phyloP scores from a whole-genome alignment of 345 rosid species.

The Physaria fendleri region DNA sequence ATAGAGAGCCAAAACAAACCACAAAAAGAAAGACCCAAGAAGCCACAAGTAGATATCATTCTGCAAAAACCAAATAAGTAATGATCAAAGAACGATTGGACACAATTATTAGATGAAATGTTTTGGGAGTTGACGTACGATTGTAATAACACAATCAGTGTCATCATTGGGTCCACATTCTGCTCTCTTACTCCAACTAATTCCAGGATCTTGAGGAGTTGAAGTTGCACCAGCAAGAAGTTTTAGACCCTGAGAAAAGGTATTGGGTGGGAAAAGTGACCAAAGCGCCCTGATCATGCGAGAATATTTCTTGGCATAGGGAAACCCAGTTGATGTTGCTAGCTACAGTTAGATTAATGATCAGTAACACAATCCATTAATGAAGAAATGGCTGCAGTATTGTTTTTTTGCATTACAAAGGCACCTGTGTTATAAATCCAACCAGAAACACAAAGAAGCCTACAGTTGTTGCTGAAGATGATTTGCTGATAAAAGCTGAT shows the following conservation, averaged over 20 bases:
- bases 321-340: conserved; percentile 55
- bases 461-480: conserved; percentile 66
- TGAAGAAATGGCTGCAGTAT: not conserved
- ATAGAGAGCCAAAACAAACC: conserved; percentile 79
- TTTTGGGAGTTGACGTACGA: conserved; percentile 41
- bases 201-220: conserved; percentile 63
- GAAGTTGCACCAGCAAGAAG: conserved; percentile 59
- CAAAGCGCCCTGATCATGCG: conserved; percentile 38
- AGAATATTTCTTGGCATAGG: conserved; percentile 36
- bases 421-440: conserved; percentile 78
- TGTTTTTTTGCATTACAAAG: conserved; percentile 15
- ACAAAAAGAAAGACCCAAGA: conserved; percentile 44
- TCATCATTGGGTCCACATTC: conserved; percentile 45
- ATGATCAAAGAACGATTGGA: not conserved
- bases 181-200: conserved; percentile 70
- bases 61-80: conserved; percentile 40
- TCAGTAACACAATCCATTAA: conserved; percentile 12
- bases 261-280: conserved; percentile 94
- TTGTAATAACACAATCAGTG: conserved; percentile 56
- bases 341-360: conserved; percentile 38
- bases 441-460: conserved; percentile 76
- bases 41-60: conserved; percentile 75
- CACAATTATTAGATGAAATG: not conserved
- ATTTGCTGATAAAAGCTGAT: conserved; percentile 76
- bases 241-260: conserved; percentile 52